phyloP scores from a whole-genome alignment of 176 grass and related monocot genomes.

The Elaeis guineensis region DNA sequence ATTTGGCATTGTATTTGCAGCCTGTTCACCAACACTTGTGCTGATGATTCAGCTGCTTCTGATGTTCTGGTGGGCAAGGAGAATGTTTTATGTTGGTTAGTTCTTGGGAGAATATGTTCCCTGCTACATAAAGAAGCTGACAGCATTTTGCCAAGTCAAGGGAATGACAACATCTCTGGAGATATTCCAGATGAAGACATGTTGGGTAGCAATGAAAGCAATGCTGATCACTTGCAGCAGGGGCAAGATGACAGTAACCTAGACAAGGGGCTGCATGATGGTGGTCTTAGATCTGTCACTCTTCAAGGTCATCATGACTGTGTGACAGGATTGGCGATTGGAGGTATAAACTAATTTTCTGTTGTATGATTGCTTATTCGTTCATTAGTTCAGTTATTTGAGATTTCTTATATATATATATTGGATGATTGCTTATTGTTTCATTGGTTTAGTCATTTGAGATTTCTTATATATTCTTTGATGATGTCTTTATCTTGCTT shows the following conservation, averaged over 20 bases:
- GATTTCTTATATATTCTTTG: too few relatives aligned
- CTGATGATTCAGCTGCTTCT: constrained; percentile 26
- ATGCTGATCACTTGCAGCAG: constrained; percentile 8
- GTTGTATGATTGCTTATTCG: neutral
- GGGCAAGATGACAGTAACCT: constrained; percentile 19
- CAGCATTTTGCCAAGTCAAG: constrained; percentile 23
- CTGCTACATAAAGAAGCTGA: constrained; percentile 5
- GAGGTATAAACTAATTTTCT: constrained; percentile 43
- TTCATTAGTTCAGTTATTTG: too few relatives aligned
- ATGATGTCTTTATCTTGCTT: too few relatives aligned
- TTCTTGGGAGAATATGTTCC: constrained; percentile 39
- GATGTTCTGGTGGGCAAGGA: constrained; percentile 30
- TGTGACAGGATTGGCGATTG: constrained; percentile 64
- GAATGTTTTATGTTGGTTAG: constrained; percentile 37
- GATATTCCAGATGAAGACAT: constrained; percentile 15
- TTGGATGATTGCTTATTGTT: neutral
- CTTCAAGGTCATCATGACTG: constrained; percentile 71
- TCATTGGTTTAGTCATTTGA: too few relatives aligned
- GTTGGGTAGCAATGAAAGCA: constrained; percentile 17
- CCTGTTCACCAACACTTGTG: constrained; percentile 13
- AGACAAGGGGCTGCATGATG: constrained; percentile 6
- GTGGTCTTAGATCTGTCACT: constrained; percentile 29
- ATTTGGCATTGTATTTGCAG: constrained; percentile 45
- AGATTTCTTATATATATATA: too few relatives aligned
- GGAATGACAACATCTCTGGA: constrained; percentile 10